Conservation (phyloP, 2,329 filamentous ascomycete species). For the Aspergillus ustus region DNA sequence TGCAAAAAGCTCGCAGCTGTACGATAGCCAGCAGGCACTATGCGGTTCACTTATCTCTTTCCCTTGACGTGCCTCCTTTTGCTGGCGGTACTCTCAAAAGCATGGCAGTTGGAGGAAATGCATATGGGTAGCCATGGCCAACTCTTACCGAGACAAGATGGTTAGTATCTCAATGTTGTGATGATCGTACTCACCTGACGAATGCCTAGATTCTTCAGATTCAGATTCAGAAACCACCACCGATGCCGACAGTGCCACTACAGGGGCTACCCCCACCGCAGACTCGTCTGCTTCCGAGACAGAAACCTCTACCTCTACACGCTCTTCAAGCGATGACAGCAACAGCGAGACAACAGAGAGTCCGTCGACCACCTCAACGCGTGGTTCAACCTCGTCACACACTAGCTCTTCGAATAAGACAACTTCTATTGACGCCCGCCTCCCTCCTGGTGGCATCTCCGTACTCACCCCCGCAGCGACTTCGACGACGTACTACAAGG, state of each 20-base stretch:
- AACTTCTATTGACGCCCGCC: constrained; percentile 55
- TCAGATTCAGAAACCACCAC: constrained; percentile 22
- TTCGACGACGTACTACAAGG: constrained; percentile 65
- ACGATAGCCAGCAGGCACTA: constrained; percentile 24
- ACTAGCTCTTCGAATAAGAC: constrained; percentile 35
- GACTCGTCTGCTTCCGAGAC: constrained; percentile 25
- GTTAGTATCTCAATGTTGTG: constrained; percentile 18
- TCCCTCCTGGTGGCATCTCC: constrained; percentile 62
- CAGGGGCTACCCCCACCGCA: constrained; percentile 20
- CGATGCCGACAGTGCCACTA: constrained; percentile 26
- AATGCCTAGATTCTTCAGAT: not conserved
- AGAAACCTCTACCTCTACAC: constrained; percentile 18
- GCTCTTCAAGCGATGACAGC: constrained; percentile 4
- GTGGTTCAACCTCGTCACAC: constrained; percentile 25
- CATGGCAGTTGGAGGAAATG: constrained; percentile 33
- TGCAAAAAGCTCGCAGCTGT: not conserved
- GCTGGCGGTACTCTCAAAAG: constrained; percentile 36
- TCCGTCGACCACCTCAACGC: constrained; percentile 12
- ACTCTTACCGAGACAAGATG: constrained; percentile 32
- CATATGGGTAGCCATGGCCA: constrained; percentile 23
- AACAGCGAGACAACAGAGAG: constrained; percentile 10
- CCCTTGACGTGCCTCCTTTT: constrained; percentile 40
- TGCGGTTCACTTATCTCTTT: constrained; percentile 38
- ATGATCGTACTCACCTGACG: not conserved
- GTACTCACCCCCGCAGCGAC: constrained; percentile 63